Evolutionary conservation across 2,329 filamentous ascomycete species (phyloP), one percentile per base, ranked within the genome.

Genomic region (Xylaria multiplex): DNA sequence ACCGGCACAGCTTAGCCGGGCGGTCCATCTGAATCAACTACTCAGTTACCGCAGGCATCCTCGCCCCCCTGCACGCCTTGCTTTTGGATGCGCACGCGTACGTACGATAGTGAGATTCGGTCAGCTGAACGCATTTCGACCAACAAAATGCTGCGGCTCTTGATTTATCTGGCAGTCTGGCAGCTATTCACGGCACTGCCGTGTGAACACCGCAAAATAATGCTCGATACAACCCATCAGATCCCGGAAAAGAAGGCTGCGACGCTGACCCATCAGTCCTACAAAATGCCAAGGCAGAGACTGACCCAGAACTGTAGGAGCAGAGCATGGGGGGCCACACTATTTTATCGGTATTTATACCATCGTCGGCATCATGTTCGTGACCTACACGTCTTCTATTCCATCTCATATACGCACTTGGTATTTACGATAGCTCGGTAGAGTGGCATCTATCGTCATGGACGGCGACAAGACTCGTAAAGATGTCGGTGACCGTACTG

Each of bases 401-500:
- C 14, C 19, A 19, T 35, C 32, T n/a, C 0, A 40, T 11, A 40
- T 13, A 40, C 9, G 2, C 14, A 14, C 3, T 16, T 43, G 11
- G 11, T 5, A 8, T 27, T 32, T 45, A 14, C n/a, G 19, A n/a
- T 30, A 16, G 19, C 35, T 16, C 13, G 8, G 5, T 16, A n/a
- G 19, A n/a, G 19, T 19, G 16, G 16, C 54, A 42, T 52, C 37
- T 43, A 6, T n/a, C 62, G 40, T 48, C 24, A 66, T 62, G 57
- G 49, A 24, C 16, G 19, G 40, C 49, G 32, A 57, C 30, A 53
- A 56, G 19, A 62, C 59, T 58, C 58, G 65, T 55, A 65, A 2
- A 62, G 35, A 13, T 57, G 56, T 1, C 63, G 58, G 46, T 37
- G 59, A 64, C 42, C 72, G 68, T 50, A 87, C 83, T 46, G 79